Conservation (phyloP, 2,329 filamentous ascomycete genomes). For the Colletotrichum incanum region DNA sequence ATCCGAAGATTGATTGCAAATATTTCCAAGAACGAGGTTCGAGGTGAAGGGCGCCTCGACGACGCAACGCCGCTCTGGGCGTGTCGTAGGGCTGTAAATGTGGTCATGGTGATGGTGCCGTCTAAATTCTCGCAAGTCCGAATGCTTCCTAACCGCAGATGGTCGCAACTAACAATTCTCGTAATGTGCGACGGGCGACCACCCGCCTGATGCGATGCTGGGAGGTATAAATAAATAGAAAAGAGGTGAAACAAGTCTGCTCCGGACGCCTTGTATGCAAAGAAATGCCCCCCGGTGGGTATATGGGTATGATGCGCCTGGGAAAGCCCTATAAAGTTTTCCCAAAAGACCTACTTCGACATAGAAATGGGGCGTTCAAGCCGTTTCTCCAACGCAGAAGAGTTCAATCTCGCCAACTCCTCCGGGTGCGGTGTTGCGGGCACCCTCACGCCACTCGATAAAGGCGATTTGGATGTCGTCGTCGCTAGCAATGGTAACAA, state of each 20-base stretch:
- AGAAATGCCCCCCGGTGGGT: conserved; percentile 44
- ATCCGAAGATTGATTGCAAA: conserved; percentile 13
- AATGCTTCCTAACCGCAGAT: conserved; percentile 38
- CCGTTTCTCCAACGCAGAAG: conserved; percentile 76
- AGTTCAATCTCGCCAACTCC: conserved; percentile 92
- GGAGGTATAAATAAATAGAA: conserved; percentile 40
- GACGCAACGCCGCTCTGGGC: neutral
- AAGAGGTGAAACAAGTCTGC: conserved; percentile 39
- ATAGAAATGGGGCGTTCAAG: conserved; percentile 41
- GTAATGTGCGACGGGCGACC: conserved; percentile 14
- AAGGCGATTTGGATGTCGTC: conserved; percentile 98
- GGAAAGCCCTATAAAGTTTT: conserved; percentile 32
- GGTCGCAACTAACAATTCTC: conserved; percentile 24
- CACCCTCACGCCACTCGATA: conserved; percentile 89
- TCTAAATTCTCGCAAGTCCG: conserved; percentile 39
- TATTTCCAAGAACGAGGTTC: conserved; percentile 39
- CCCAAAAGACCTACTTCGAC: conserved; percentile 35
- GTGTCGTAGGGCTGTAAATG: conserved; percentile 11
- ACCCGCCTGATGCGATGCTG: conserved; percentile 39
- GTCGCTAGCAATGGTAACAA: conserved; percentile 93
- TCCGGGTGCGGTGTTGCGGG: conserved; percentile 70
- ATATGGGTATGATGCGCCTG: conserved; percentile 44
- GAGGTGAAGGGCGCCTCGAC: conserved; percentile 9
- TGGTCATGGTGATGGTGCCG: conserved; percentile 38
- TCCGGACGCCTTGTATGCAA: conserved; percentile 45